These are phyloP conservation scores for Marasmius oreades DNA, from an alignment of 1,284 basidiomycete species.

Conservation along the genomic window DNA sequence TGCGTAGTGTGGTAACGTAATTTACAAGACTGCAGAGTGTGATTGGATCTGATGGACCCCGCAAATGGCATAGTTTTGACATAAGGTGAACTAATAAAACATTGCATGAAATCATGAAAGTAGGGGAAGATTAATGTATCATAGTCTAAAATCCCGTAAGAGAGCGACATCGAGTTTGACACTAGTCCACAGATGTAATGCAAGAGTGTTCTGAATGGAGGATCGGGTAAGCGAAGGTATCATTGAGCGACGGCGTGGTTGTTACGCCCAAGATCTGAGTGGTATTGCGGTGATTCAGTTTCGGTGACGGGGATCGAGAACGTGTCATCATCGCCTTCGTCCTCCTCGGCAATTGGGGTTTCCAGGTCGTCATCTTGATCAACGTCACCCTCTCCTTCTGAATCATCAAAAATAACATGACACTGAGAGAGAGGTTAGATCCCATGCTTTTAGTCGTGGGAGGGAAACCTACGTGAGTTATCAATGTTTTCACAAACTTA, in stretches of 20 bases:
- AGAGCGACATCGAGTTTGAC: too few relatives aligned
- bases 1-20: background rate
- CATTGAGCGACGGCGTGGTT: background rate
- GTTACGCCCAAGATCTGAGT: background rate
- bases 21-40: conserved; percentile 1
- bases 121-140: background rate
- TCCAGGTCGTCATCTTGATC: conserved; percentile 43
- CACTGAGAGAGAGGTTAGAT: conserved; percentile 28
- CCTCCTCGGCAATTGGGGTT: conserved; percentile 39
- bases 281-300: conserved; percentile 4
- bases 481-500: conserved; percentile 72
- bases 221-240: too few relatives aligned
- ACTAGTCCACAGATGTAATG: too few relatives aligned
- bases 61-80: background rate
- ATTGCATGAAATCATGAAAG: background rate
- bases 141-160: background rate
- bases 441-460: background rate
- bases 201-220: background rate
- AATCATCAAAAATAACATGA: conserved; percentile 48
- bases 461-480: conserved; percentile 60
- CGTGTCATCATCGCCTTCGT: conserved; percentile 23
- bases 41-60: background rate
- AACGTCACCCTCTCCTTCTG: conserved; percentile 38
- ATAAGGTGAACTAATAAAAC: conserved; percentile 5
- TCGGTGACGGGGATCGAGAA: conserved; percentile 11